Percentiles rank a stretch among this genome's conserved stretches.
These are phyloP conservation scores for Cornus kousa DNA, from an alignment of 148 eudicot genomes.

Conservation along the genomic window DNA sequence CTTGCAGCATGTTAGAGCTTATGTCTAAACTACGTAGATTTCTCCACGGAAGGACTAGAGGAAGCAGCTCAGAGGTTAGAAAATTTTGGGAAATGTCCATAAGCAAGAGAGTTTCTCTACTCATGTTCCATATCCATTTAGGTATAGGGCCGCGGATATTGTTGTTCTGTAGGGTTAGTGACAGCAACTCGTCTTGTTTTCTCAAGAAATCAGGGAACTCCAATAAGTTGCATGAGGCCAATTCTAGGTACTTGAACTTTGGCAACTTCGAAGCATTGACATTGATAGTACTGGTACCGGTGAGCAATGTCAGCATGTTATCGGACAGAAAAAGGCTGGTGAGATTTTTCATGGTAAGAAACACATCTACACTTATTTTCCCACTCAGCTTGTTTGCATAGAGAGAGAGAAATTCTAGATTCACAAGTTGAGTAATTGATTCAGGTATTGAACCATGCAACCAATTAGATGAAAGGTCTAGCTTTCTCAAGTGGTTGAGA, in stretches of 20 bases:
- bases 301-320: slow-evolving; percentile 4
- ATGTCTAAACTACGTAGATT: background rate
- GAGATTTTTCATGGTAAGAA: slow-evolving; percentile 13
- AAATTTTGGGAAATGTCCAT: background rate
- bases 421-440: background rate
- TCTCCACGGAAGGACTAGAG: background rate
- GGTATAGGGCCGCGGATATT: slow-evolving; percentile 16
- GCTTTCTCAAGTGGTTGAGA: background rate
- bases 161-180: slow-evolving; percentile 8
- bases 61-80: slow-evolving; percentile 12
- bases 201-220: no score
- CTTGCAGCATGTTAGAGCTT: slow-evolving; percentile 12
- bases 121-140: no score
- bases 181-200: slow-evolving; percentile 9
- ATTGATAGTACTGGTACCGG: background rate
- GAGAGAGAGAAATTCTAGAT: background rate
- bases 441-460: slow-evolving; percentile 11
- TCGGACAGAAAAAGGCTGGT: background rate
- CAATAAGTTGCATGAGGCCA: no score
- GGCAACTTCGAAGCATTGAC: slow-evolving; percentile 3
- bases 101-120: background rate
- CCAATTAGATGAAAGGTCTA: slow-evolving; percentile 9
- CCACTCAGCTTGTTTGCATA: slow-evolving; percentile 6
- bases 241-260: background rate
- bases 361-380: background rate